A percentile compares a stretch with the other conserved stretches of the same genome.
phyloP scores from a whole-genome alignment of 306 rosid species.

The Myrica gale region DNA sequence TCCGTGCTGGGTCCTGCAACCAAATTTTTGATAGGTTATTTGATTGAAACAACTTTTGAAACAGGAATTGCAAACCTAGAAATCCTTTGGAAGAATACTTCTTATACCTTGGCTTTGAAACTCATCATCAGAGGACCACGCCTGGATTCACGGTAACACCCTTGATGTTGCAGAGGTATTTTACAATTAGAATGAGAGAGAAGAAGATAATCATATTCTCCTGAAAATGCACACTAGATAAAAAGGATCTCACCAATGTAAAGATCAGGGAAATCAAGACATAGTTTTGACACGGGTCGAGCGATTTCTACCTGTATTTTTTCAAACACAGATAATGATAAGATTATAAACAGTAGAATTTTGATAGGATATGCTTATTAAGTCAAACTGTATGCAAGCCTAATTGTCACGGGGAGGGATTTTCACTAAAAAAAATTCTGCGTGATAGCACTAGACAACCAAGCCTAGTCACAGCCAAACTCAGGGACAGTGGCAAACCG shows the following conservation, averaged over 20 bases:
- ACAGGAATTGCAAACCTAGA: neutral
- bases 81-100: slow-evolving; percentile 10
- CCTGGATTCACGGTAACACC: slow-evolving; percentile 69
- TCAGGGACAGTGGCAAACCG: too few relatives aligned
- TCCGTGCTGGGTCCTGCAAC: slow-evolving; percentile 60
- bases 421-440: too few relatives aligned
- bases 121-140: slow-evolving; percentile 50
- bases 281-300: slow-evolving; percentile 66
- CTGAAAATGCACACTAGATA: slow-evolving; percentile 18
- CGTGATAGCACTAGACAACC: too few relatives aligned
- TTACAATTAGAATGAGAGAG: slow-evolving; percentile 23
- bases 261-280: slow-evolving; percentile 86
- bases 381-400: neutral
- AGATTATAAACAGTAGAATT: neutral
- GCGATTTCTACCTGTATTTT: slow-evolving; percentile 78
- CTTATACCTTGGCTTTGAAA: slow-evolving; percentile 69
- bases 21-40: slow-evolving; percentile 6
- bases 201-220: slow-evolving; percentile 15
- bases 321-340: neutral
- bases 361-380: slow-evolving; percentile 6
- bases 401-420: too few relatives aligned
- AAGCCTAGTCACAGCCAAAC: too few relatives aligned
- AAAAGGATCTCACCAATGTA: slow-evolving; percentile 58
- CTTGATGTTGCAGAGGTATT: slow-evolving; percentile 42
- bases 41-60: slow-evolving; percentile 1